Percentiles rank a stretch among this genome's conserved stretches.
These are phyloP conservation scores for Hypoxylon sp. DNA, from an alignment of 2,329 filamentous ascomycete species.

Conservation along the genomic window DNA sequence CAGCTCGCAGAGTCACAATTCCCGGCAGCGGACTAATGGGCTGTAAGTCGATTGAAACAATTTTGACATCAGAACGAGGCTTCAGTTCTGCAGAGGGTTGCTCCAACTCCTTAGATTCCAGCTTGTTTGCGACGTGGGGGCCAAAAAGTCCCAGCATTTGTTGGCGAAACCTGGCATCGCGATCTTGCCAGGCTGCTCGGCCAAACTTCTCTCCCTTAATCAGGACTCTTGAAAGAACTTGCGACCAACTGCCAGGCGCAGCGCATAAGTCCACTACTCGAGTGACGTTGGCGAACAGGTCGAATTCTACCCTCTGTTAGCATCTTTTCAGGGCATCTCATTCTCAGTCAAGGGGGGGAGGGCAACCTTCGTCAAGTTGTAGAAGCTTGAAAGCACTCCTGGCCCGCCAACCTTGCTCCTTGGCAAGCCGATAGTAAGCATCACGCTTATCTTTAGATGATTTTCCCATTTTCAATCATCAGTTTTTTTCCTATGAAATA, in stretches of 20 bases:
- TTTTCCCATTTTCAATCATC: constrained; percentile 79
- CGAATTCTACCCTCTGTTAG: constrained; percentile 75
- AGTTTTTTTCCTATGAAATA: constrained; percentile 7
- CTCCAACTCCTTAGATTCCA: constrained; percentile 41
- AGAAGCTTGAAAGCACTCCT: constrained; percentile 97
- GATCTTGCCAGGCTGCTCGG: constrained; percentile 87
- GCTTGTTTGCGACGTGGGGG: constrained; percentile 48
- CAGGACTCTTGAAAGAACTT: constrained; percentile 92
- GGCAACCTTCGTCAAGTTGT: constrained; percentile 86
- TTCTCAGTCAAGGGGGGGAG: constrained; percentile 4
- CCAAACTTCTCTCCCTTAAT: constrained; percentile 96
- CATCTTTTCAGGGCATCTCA: constrained; percentile 6
- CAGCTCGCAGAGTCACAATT: constrained; percentile 91
- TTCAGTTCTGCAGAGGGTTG: constrained; percentile 51
- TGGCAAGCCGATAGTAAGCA: constrained; percentile 96
- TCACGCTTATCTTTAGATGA: constrained; percentile 99
- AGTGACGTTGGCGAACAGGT: constrained; percentile 90
- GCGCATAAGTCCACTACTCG: constrained; percentile 96
- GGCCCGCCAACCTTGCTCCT: constrained; percentile 98
- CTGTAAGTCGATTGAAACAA: constrained; percentile 95
- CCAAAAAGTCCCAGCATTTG: constrained; percentile 70
- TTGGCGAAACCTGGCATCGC: constrained; percentile 76
- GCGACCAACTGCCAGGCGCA: constrained; percentile 96
- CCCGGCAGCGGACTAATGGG: constrained; percentile 95
- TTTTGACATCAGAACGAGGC: constrained; percentile 82